These are phyloP conservation scores for Raddia distichophylla DNA, from an alignment of 176 grass and related monocot genomes.

Conservation along the genomic window DNA sequence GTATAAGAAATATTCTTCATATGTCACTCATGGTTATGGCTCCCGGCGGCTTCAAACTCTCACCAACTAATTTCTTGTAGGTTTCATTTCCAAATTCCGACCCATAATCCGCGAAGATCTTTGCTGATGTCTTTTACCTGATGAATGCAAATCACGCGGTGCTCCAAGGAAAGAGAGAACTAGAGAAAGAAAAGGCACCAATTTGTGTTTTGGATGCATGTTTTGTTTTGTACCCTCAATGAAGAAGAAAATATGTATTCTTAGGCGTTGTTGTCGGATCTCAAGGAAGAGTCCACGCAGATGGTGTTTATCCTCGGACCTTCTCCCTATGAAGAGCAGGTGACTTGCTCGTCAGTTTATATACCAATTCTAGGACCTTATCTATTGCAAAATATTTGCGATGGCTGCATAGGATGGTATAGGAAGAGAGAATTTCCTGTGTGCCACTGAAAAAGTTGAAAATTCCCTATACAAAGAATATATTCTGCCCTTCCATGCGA, in stretches of 20 bases:
- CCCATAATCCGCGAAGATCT: background rate
- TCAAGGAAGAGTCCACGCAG: background rate
- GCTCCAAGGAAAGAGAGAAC: background rate
- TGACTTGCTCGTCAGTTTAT: conserved; percentile 14
- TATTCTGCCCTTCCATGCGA: too few species aligned
- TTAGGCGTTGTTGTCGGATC: background rate
- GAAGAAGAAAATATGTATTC: conserved; percentile 3
- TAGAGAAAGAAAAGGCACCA: background rate
- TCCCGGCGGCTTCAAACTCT: background rate
- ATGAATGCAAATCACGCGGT: background rate
- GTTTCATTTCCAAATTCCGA: background rate
- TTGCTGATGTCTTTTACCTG: conserved; percentile 26
- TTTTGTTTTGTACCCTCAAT: background rate
- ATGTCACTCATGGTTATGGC: conserved; percentile 24
- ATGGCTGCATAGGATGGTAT: background rate
- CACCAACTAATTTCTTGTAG: conserved; percentile 15
- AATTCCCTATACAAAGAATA: too few species aligned
- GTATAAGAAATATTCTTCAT: background rate
- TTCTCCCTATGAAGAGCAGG: background rate
- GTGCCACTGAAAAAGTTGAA: too few species aligned
- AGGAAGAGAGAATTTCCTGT: too few species aligned
- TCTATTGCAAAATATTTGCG: background rate
- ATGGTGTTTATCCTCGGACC: background rate
- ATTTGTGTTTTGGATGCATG: background rate
- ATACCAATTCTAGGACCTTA: conserved; percentile 20